Conservation (phyloP, 495 filamentous ascomycete species). For the Neurospora tetrasperma region DNA sequence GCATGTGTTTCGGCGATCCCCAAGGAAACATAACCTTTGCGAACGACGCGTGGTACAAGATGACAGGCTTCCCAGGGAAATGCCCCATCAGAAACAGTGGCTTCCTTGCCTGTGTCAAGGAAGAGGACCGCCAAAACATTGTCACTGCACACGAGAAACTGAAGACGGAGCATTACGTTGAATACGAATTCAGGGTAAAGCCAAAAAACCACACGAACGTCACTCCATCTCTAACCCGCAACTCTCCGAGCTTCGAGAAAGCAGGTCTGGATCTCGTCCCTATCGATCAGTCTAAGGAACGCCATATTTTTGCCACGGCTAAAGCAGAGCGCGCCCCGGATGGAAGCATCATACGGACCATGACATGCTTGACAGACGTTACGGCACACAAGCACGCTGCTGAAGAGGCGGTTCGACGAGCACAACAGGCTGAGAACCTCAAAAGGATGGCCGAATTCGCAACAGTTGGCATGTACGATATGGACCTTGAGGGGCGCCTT, state of each 20-base stretch:
- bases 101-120: conserved; percentile 29
- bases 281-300: conserved; percentile 20
- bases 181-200: conserved; percentile 34
- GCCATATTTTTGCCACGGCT: conserved; percentile 29
- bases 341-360: conserved; percentile 27
- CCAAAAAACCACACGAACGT: conserved; percentile 14
- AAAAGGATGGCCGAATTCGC: conserved; percentile 39
- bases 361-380: conserved; percentile 38
- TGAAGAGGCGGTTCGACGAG: conserved; percentile 32
- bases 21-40: conserved; percentile 50
- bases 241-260: conserved; percentile 35
- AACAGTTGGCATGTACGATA: conserved; percentile 39
- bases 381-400: conserved; percentile 32
- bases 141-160: conserved; percentile 26
- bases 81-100: conserved; percentile 19
- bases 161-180: conserved; percentile 19
- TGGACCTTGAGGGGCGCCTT: conserved; percentile 32
- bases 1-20: conserved; percentile 55
- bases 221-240: conserved; percentile 19
- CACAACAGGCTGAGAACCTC: conserved; percentile 37
- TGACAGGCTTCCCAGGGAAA: conserved; percentile 22
- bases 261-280: conserved; percentile 25
- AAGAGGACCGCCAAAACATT: conserved; percentile 28
- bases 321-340: conserved; percentile 30
- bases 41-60: conserved; percentile 52